Evolutionary conservation across 2,329 filamentous ascomycete species (phyloP), one percentile per base, ranked within the genome.

Genomic region (Microcyclospora pomicola): DNA sequence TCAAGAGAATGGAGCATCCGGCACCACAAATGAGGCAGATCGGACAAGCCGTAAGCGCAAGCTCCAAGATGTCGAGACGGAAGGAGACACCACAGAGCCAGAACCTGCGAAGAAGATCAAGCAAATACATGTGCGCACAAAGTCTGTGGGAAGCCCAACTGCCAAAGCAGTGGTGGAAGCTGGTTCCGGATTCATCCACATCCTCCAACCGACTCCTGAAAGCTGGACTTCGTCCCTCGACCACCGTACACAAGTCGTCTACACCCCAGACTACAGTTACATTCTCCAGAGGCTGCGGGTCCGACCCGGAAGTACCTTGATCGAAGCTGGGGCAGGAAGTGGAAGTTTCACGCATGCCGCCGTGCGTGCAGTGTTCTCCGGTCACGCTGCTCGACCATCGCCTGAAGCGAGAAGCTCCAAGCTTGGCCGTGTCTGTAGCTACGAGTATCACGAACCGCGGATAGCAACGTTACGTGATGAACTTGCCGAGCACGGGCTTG

Each of bases 261-360:
- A 91, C 57, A 87, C 81, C 0, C 82, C 82, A 12, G 83, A 91
- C 57, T 87, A 86, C 61, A 87, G 82, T 63, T 91, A 86, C 54
- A 75, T 91, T 35, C 65, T 91, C 9, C 81, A 87, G 51, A 71
- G 82, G 27, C 71, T 91, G 50, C 72, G 80, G 27, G 82, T 80
- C 5, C 66, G 80, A 14, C 83, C 83, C 0, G 83, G 84, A 5
- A 72, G 75, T 33, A 71, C 69, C 14, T 65, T 91, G 28, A 86
- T 91, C 39, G 83, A 91, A 58, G 83, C 83, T 3, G 83, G 83
- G 27, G 78, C 82, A 1, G 83, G 83, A 6, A 87, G 82, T 54
- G 83, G 83, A 6, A 86, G 80, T 51, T 91, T 91, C 51, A 87
- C 82, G 1, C 83, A 91, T 54, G 83, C 83, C 2, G 74, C 82